phyloP scores from a whole-genome alignment of 345 rosid species.

The Arabis hirsuta region DNA sequence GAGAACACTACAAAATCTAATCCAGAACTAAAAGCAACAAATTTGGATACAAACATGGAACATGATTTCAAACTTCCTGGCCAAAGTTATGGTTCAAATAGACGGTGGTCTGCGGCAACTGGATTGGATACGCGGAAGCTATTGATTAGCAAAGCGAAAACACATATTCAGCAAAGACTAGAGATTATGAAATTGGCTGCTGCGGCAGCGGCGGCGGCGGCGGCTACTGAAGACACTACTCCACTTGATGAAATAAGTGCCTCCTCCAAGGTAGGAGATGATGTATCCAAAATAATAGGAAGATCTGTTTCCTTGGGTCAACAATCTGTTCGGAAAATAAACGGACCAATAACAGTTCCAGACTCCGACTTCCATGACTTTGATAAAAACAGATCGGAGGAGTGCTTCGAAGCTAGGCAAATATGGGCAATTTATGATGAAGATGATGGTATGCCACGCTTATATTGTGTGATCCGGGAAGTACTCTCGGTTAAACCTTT shows the following conservation, averaged over 20 bases:
- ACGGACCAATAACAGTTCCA: conserved; percentile 70
- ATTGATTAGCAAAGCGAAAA: conserved; percentile 78
- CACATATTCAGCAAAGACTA: conserved; percentile 64
- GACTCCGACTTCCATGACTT: conserved; percentile 98
- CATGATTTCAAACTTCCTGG: conserved; percentile 54
- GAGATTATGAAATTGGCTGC: conserved; percentile 63
- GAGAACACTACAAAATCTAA: conserved; percentile 51
- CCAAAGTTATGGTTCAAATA: conserved; percentile 56
- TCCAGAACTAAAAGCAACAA: conserved; percentile 50
- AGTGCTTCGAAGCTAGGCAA: conserved; percentile 88
- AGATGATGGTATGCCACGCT: conserved; percentile 98
- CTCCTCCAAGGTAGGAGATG: conserved; percentile 44
- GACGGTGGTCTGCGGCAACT: conserved; percentile 60
- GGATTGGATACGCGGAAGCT: conserved; percentile 82
- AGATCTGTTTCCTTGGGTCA: conserved; percentile 28
- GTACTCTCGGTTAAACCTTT: conserved; percentile 83
- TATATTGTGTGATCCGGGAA: conserved; percentile 82
- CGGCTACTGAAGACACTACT: conserved; percentile 32
- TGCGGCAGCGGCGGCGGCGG: conserved; percentile 52
- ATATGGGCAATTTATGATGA: conserved; percentile 98
- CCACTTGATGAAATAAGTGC: conserved; percentile 42
- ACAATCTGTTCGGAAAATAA: conserved; percentile 42
- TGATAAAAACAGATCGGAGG: conserved; percentile 88
- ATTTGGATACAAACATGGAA: conserved; percentile 48
- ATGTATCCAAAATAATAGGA: conserved; percentile 21